Evolutionary conservation across 495 filamentous ascomycete genomes (phyloP).

Genomic region (Delitschia confertaspora): DNA sequence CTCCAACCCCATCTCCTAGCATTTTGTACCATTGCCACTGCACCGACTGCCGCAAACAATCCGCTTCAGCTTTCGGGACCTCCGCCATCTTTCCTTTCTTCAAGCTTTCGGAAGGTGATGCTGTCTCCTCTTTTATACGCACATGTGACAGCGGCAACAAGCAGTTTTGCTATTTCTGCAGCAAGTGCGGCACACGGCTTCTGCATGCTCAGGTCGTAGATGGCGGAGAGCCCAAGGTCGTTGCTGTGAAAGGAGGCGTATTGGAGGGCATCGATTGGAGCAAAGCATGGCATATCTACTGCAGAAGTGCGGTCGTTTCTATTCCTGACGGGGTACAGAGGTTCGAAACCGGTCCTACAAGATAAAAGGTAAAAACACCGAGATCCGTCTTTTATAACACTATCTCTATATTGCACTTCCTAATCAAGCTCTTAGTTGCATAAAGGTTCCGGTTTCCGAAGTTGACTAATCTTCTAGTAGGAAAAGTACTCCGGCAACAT

Average conservation of each 20-base stretch:
- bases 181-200: constrained; percentile 21
- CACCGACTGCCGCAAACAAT: constrained; percentile 55
- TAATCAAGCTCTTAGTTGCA: too few relatives aligned
- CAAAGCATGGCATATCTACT: constrained; percentile 18
- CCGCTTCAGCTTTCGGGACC: constrained; percentile 57
- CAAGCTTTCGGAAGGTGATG: constrained; percentile 3
- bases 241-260: constrained; percentile 25
- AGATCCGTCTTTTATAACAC: too few relatives aligned
- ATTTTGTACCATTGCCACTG: constrained; percentile 63
- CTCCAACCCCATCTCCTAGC: constrained; percentile 47
- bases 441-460: too few relatives aligned
- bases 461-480: too few relatives aligned
- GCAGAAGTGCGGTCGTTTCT: constrained; percentile 19
- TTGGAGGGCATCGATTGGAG: constrained; percentile 26
- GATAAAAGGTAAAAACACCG: too few relatives aligned
- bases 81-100: constrained; percentile 55
- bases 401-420: too few relatives aligned
- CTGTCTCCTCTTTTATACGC: constrained; percentile 10
- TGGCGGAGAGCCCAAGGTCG: constrained; percentile 7
- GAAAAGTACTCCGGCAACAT: too few relatives aligned
- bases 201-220: constrained; percentile 13
- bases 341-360: too few relatives aligned
- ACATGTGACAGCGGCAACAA: constrained; percentile 14
- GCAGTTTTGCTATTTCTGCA: constrained; percentile 29
- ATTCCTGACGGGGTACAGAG: constrained; percentile 25